Percentiles rank a stretch among this genome's conserved stretches.
phyloP scores from a whole-genome alignment of 2,329 filamentous ascomycete genomes.

The Calcarisporium arbuscula region DNA sequence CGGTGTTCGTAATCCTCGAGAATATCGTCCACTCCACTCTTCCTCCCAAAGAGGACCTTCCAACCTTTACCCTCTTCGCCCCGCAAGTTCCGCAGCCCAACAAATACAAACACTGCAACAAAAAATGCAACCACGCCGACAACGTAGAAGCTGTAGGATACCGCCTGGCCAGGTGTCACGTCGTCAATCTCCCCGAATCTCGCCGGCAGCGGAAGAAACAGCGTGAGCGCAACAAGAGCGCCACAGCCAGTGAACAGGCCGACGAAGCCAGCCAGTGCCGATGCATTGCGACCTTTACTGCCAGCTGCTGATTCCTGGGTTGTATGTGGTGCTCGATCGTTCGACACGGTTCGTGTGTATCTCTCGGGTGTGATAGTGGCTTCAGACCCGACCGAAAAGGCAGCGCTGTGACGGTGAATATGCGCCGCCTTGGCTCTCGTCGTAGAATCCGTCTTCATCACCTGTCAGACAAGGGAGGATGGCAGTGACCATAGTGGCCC shows the following conservation, averaged over 20 bases:
- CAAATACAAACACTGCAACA: conserved; percentile 68
- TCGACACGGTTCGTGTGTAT: conserved; percentile 35
- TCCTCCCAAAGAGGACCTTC: conserved; percentile 46
- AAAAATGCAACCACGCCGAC: conserved; percentile 67
- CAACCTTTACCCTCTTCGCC: conserved; percentile 77
- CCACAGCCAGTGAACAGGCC: conserved; percentile 90
- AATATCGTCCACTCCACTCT: conserved; percentile 15
- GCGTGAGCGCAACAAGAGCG: conserved; percentile 71
- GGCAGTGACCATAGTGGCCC: conserved; percentile 93
- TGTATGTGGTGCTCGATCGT: conserved; percentile 18
- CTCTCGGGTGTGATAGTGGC: conserved; percentile 66
- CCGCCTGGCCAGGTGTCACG: conserved; percentile 65
- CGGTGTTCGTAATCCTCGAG: not conserved
- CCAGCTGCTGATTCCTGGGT: conserved; percentile 12
- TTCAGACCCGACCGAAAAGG: conserved; percentile 66
- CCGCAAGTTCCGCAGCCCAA: conserved; percentile 63
- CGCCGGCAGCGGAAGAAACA: conserved; percentile 85
- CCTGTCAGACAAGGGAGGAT: conserved; percentile 70
- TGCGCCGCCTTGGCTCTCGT: conserved; percentile 29
- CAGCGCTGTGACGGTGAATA: conserved; percentile 47
- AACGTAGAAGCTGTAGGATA: conserved; percentile 81
- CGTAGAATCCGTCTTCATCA: conserved; percentile 29
- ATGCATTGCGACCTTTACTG: conserved; percentile 37
- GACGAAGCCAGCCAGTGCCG: conserved; percentile 75
- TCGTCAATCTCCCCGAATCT: conserved; percentile 65